Evolutionary conservation across 2,329 filamentous ascomycete species (phyloP), one percentile per base, ranked within the genome.

Genomic region (Cercospora janseana): DNA sequence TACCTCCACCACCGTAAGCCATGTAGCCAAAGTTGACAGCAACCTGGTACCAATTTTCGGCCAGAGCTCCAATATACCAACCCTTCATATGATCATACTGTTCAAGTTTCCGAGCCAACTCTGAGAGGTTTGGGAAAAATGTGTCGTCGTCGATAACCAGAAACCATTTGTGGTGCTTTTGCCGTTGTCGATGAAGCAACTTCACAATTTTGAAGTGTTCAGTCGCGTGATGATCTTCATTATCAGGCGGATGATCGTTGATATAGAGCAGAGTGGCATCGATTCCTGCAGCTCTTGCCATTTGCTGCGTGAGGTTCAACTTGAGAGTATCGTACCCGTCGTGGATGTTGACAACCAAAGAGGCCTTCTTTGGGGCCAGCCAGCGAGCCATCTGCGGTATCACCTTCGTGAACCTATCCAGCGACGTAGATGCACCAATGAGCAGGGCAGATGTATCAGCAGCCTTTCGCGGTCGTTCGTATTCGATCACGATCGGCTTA

Each of bases 131-230:
- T 7, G 51, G 45, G 42, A 58, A 58, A 32, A 58, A 58, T 3
- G 56, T 58, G 26, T 58, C 56, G 31, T 58, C 56, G 18, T 58
- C 54, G 15, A 56, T 54, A 12, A 56, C 41, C 15, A 20, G 46
- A 24, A 56, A 46, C 56, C 56, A 58, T 10, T 43, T 20, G 12
- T 27, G 23, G 18, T 43, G 23, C 8, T 8, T 15, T 12, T 43
- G 23, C 28, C 37, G 35, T 20, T 32, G 31, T 23, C 21, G 23
- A 12, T 46, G n/a, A 4, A 46, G 29, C n/a, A 34, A 24, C 20
- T 37, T 46, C 3, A 46, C 2, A 3, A 46, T 38, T 9, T 29
- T 21, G 18, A 46, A 46, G 27, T 46, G 29, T 34, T 35, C 29
- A 15, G 37, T 29, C 16, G 44, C 44, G 18, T 46, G 44, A 13